A percentile compares a stretch with the other conserved stretches of the same genome.
Conservation (phyloP, 2,329 filamentous ascomycete genomes). For the Ophiostoma australiae region DNA sequence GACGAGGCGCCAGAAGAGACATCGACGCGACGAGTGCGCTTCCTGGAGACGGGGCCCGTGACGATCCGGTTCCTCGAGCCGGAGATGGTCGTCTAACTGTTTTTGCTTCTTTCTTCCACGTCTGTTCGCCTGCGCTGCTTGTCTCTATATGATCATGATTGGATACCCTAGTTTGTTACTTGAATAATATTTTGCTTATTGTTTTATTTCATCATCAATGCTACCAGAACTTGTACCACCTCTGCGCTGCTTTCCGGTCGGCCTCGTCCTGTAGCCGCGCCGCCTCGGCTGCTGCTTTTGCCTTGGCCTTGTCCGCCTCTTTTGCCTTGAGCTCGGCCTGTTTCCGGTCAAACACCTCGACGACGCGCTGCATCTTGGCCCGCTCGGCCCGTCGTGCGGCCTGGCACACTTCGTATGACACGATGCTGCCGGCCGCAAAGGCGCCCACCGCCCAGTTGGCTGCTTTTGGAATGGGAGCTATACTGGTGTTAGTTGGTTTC, state of each 20-base stretch:
- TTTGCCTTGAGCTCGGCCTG: slow-evolving; percentile 56
- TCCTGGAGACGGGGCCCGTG: slow-evolving; percentile 24
- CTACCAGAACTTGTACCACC: slow-evolving; percentile 57
- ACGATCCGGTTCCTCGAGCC: slow-evolving; percentile 27
- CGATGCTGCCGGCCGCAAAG: slow-evolving; percentile 65
- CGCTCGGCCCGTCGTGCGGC: slow-evolving; percentile 68
- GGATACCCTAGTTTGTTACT: slow-evolving; percentile 9
- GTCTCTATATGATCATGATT: slow-evolving; percentile 3
- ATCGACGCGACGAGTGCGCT: slow-evolving; percentile 23
- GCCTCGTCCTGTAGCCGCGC: slow-evolving; percentile 31
- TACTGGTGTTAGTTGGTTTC: neutral
- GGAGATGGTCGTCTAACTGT: slow-evolving; percentile 11
- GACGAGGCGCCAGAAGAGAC: neutral
- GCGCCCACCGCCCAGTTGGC: slow-evolving; percentile 82
- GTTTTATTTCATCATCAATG: neutral
- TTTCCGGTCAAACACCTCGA: slow-evolving; percentile 74
- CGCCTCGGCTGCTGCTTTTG: slow-evolving; percentile 41
- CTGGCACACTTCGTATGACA: slow-evolving; percentile 80
- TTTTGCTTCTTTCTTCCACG: too few relatives aligned
- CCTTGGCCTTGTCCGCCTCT: slow-evolving; percentile 39
- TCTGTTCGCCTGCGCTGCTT: neutral
- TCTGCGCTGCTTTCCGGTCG: slow-evolving; percentile 31
- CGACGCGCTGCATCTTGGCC: slow-evolving; percentile 76
- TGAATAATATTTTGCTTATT: neutral
- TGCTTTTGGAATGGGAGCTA: slow-evolving; percentile 58